Base-by-base conservation (phyloP, 1,139 yeast genomes). In the Hanseniaspora uvarum region DNA sequence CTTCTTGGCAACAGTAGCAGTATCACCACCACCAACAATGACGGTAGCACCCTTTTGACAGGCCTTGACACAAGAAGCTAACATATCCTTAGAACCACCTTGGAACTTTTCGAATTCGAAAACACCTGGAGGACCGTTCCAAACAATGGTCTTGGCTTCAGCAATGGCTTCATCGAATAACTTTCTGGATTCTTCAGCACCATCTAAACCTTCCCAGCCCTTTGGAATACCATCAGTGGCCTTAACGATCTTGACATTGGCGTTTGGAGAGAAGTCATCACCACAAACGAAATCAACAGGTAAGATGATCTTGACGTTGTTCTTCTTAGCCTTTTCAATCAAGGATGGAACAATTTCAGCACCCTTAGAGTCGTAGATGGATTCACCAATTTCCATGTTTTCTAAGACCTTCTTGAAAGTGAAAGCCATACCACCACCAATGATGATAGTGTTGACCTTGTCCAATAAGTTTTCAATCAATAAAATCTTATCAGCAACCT, bases 101-200 rank as follows among this genome's bases (percentile, higher is more conserved):
- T 96, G 83, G 69, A 89, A 89, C 67, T 78, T 78, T 61, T 86
- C 95, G 68, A 89, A 88, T 77, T 89, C 97, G 70, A 89, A 89
- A 65, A 89, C 97, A 78, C 97, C 97, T 72, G 97, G 96, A 60
- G 97, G 97, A 70, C 97, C 97, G 77, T 89, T 89, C 97, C 97
- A 89, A 68, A 89, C 89, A 67, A 89, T 89, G 67, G 97, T 92
- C 81, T 88, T 87, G 63, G 97, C 94, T 74, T 83, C 78, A 61
- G 84, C 83, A 62, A 89, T 86, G 59, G 95, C 83, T 58, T 74
- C 80, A 61, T 81, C 77, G 70, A 85, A 89, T 64, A 83, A 77
- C 72, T 80, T 77, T 65, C 78, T 76, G 58, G 95, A 79, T 76
- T 86, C 80, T 73, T 87, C 88, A 73, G 97, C 97, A 66, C 82